phyloP scores from a whole-genome alignment of 2,329 filamentous ascomycete species.

The Sporothrix luriei region DNA sequence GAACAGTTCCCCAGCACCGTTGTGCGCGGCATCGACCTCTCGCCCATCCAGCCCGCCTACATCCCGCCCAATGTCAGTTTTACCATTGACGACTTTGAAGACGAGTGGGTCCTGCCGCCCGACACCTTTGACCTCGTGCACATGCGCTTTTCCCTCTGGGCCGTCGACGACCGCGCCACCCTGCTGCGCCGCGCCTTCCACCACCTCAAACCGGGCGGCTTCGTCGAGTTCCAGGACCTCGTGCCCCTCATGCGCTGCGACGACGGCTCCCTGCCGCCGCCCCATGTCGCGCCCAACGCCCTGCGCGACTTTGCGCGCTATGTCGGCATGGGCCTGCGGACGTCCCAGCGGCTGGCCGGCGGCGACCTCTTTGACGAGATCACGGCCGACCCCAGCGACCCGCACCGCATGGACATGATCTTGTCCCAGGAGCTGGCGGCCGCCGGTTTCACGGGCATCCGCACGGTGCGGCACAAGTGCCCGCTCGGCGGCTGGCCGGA shows the following conservation, averaged over 20 bases:
- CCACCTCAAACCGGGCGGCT: constrained; percentile 56
- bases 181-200: constrained; percentile 50
- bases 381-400: background rate
- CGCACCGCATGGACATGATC: background rate
- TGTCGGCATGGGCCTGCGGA: constrained; percentile 40
- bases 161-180: constrained; percentile 48
- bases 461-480: constrained; percentile 46
- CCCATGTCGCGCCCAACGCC: constrained; percentile 46
- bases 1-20: constrained; percentile 50
- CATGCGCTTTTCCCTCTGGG: constrained; percentile 52
- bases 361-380: constrained; percentile 24
- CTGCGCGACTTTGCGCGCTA: constrained; percentile 51
- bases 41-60: constrained; percentile 56
- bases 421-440: constrained; percentile 41
- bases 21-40: constrained; percentile 55
- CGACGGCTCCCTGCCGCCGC: constrained; percentile 47
- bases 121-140: constrained; percentile 55
- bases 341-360: constrained; percentile 39
- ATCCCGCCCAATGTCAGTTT: constrained; percentile 57
- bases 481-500: constrained; percentile 55
- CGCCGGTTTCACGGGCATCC: constrained; percentile 50
- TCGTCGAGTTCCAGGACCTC: constrained; percentile 55
- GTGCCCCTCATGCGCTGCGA: constrained; percentile 49
- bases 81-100: constrained; percentile 57
- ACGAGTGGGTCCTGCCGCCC: constrained; percentile 53